phyloP scores from a whole-genome alignment of 2,329 filamentous ascomycete species.

The Fusarium sp. region DNA sequence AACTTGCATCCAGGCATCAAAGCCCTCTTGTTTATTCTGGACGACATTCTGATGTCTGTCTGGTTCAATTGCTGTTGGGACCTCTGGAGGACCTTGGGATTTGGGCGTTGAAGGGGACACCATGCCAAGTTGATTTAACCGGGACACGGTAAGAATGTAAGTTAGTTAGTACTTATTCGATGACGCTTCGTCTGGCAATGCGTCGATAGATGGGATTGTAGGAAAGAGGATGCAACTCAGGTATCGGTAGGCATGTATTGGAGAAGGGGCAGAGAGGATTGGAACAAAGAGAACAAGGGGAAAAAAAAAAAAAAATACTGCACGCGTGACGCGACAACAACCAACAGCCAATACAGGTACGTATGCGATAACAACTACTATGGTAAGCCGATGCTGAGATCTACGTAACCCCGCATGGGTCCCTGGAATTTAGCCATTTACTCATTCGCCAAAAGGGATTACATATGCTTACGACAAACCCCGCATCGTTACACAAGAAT shows the following conservation, averaged over 20 bases:
- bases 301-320: background rate
- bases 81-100: slow-evolving; percentile 2
- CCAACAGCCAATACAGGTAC: background rate
- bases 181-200: background rate
- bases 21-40: background rate
- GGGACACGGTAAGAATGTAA: background rate
- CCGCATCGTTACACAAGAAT: background rate
- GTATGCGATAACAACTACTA: too few relatives aligned
- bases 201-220: background rate
- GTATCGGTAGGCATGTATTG: background rate
- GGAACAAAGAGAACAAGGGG: background rate
- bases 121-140: background rate
- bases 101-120: background rate
- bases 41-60: background rate
- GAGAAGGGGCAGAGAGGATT: background rate
- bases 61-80: background rate
- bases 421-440: too few relatives aligned
- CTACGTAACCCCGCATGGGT: too few relatives aligned
- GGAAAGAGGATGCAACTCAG: background rate
- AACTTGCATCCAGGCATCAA: slow-evolving; percentile 3
- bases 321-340: background rate
- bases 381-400: too few relatives aligned
- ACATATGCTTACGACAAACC: background rate
- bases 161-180: background rate
- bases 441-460: too few relatives aligned